These are phyloP conservation scores for Pythium oligandrum DNA, from an alignment of 352 stramenopile genomes.

Conservation along the genomic window DNA sequence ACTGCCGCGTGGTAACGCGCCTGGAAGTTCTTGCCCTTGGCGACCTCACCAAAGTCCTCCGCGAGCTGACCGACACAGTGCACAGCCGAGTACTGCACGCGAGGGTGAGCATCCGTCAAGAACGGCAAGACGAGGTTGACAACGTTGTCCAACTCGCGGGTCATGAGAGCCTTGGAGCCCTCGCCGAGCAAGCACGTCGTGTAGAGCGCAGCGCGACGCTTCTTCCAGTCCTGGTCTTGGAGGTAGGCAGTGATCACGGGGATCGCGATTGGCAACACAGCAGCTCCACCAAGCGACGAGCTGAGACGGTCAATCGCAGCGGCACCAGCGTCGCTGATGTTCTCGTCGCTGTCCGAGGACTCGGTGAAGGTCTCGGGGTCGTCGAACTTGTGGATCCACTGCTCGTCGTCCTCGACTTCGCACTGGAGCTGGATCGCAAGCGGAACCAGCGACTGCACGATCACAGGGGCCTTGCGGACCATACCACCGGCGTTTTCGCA, in stretches of 20 bases:
- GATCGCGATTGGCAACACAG: constrained; percentile 73
- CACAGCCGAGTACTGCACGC: constrained; percentile 78
- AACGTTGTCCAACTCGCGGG: constrained; percentile 72
- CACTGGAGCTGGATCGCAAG: constrained; percentile 76
- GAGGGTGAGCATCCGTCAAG: constrained; percentile 64
- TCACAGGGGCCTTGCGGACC: constrained; percentile 67
- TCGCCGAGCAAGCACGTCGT: constrained; percentile 74
- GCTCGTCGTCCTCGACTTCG: constrained; percentile 70
- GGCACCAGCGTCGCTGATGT: constrained; percentile 65
- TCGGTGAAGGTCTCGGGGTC: constrained; percentile 75
- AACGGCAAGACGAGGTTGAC: constrained; percentile 62
- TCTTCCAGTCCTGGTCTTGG: constrained; percentile 56
- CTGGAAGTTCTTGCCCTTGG: constrained; percentile 88
- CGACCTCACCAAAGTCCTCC: constrained; percentile 78
- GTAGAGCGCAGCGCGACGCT: constrained; percentile 75
- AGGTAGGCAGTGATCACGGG: constrained; percentile 69
- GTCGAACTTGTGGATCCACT: constrained; percentile 76
- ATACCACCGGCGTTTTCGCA: constrained; percentile 78
- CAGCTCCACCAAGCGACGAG: constrained; percentile 59
- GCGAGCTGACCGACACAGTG: constrained; percentile 82
- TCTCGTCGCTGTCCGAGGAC: constrained; percentile 51
- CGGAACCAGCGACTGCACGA: constrained; percentile 65
- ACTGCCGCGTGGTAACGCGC: constrained; percentile 66
- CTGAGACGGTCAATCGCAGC: constrained; percentile 77
- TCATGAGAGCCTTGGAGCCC: constrained; percentile 75